Conservation (phyloP, 176 grass and related monocot genomes). For the Aegilops speltoides region DNA sequence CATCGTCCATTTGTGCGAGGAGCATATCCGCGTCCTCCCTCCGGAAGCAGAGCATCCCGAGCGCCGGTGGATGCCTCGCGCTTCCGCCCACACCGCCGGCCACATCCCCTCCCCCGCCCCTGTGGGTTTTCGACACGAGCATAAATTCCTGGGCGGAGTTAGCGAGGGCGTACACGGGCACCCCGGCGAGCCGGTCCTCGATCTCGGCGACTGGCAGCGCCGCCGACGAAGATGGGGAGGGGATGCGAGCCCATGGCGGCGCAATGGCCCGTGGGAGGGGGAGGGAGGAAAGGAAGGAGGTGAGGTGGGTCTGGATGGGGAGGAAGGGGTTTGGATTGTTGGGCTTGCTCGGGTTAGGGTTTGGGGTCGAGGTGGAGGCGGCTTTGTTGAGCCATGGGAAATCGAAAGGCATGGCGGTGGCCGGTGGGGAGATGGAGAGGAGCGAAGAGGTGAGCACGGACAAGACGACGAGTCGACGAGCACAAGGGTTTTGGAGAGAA, state of each 20-base stretch:
- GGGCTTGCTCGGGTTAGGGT: not conserved
- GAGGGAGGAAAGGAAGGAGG: constrained; percentile 43
- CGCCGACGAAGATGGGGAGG: not conserved
- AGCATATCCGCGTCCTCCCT: constrained; percentile 60
- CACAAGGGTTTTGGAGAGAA: not conserved
- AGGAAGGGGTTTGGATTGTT: constrained; percentile 37
- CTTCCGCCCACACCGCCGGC: not conserved
- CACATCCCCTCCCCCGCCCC: not conserved
- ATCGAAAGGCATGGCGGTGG: constrained; percentile 40
- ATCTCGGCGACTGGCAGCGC: constrained; percentile 30
- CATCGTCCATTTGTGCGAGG: constrained; percentile 53
- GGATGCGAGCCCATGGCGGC: constrained; percentile 18
- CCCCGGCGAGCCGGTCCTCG: constrained; percentile 67
- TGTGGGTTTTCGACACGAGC: constrained; percentile 44
- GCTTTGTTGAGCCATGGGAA: constrained; percentile 48
- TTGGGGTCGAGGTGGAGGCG: not conserved
- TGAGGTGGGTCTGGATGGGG: constrained; percentile 47
- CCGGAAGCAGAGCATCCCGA: constrained; percentile 68
- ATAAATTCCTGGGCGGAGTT: constrained; percentile 70
- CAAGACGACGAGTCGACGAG: not conserved
- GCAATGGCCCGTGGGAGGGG: not conserved
- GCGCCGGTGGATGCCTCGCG: constrained; percentile 12
- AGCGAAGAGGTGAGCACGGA: not conserved
- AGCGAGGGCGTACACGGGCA: constrained; percentile 75
- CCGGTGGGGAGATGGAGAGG: not conserved